Conservation (phyloP, 371 early-diverging fungal species). For the Massospora cicadina region DNA sequence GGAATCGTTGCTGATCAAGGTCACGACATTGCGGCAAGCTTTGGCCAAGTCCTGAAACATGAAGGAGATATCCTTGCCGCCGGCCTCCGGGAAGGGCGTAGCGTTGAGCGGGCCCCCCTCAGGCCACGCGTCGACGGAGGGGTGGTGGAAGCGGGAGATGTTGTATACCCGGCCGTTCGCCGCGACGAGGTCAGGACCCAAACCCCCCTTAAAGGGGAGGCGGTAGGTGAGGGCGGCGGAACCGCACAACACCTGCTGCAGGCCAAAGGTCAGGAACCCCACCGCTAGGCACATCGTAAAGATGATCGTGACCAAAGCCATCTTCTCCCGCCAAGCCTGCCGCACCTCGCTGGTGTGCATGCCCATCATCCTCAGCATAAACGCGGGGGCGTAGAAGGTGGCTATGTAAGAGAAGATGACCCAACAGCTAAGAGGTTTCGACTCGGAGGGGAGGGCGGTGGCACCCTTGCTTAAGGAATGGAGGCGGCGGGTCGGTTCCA, state of each 20-base stretch:
- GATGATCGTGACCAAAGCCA: conserved; percentile 53
- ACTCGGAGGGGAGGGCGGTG: not conserved
- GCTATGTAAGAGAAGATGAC: not conserved
- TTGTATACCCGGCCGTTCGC: conserved; percentile 10
- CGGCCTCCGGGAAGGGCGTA: conserved; percentile 27
- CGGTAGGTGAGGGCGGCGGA: conserved; percentile 13
- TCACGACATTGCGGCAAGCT: conserved; percentile 30
- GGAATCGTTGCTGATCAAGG: conserved; percentile 19
- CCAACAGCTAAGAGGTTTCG: conserved; percentile 8
- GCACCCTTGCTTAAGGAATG: not conserved
- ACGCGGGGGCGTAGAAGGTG: conserved; percentile 11
- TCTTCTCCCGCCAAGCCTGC: conserved; percentile 76
- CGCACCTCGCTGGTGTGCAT: conserved; percentile 26
- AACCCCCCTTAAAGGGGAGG: conserved; percentile 2
- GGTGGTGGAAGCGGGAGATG: conserved; percentile 16
- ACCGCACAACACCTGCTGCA: conserved; percentile 34
- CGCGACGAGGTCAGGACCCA: not conserved
- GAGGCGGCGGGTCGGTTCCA: not conserved
- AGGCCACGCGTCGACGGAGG: conserved; percentile 17
- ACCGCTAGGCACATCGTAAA: conserved; percentile 44
- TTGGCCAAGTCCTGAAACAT: conserved; percentile 52
- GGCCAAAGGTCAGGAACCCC: conserved; percentile 58
- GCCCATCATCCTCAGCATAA: conserved; percentile 13
- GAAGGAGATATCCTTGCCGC: conserved; percentile 55
- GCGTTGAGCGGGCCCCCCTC: conserved; percentile 6